These are phyloP conservation scores for Talaromyces sp. DNA, from an alignment of 2,329 filamentous ascomycete genomes.

Conservation along the genomic window DNA sequence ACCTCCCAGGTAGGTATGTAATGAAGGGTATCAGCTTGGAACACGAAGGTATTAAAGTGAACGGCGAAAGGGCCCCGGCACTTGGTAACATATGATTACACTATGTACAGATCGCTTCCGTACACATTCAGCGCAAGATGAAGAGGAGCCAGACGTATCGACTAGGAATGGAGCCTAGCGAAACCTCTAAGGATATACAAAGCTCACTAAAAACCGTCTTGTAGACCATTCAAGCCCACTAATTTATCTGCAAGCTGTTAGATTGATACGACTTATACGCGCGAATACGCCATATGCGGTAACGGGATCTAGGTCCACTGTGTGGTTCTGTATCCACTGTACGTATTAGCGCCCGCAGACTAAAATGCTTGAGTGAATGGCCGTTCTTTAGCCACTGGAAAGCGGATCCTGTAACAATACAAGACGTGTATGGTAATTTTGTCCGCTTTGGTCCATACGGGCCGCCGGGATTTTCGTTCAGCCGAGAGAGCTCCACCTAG, in stretches of 20 bases:
- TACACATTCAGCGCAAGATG: not conserved
- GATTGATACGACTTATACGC: not conserved
- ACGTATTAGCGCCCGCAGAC: not conserved
- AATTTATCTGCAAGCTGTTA: not conserved
- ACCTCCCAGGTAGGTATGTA: not conserved
- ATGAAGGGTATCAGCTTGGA: not conserved
- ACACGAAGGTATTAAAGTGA: not conserved
- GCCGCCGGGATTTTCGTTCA: not conserved
- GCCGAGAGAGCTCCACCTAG: not conserved
- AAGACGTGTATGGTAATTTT: not conserved
- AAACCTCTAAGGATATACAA: not conserved
- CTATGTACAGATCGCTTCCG: not conserved
- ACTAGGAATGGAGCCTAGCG: not conserved
- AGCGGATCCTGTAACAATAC: not conserved
- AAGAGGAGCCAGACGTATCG: not conserved
- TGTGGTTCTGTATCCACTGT: not conserved
- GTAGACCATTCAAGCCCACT: not conserved
- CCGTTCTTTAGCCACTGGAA: too few species aligned
- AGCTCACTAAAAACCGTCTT: not conserved
- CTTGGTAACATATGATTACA: not conserved
- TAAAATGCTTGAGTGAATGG: not conserved
- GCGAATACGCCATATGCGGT: not conserved
- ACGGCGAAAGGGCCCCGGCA: not conserved
- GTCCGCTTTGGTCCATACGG: not conserved
- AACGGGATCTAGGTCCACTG: not conserved